Evolutionary conservation across 2,329 filamentous ascomycete genomes (phyloP).

Genomic region (Tolypocladium guangdongense): DNA sequence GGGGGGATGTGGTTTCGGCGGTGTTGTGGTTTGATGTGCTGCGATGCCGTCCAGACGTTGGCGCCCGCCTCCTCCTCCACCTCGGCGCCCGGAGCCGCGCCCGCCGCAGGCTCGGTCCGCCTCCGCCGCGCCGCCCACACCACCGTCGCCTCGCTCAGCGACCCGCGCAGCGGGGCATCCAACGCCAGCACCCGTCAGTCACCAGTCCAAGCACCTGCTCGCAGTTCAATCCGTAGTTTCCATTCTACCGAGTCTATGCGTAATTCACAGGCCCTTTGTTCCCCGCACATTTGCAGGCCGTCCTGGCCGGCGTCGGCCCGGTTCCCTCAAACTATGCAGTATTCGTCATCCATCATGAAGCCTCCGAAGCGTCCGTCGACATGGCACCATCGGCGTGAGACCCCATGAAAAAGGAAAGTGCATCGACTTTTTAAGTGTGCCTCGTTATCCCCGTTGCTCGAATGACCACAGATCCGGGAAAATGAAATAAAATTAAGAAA

Average conservation of each 20-base stretch:
- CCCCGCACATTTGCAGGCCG: conserved; percentile 7
- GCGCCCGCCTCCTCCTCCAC: conserved; percentile 14
- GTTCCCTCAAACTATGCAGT: conserved; percentile 7
- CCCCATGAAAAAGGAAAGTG: conserved; percentile 17
- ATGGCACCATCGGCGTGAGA: conserved; percentile 7
- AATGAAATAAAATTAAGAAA: conserved; percentile 12
- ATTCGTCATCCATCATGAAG: conserved; percentile 17
- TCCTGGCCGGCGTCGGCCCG: conserved; percentile 1
- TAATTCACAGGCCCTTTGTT: conserved; percentile 17
- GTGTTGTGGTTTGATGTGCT: too few relatives aligned
- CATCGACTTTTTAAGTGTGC: conserved; percentile 24
- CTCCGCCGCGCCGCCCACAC: background rate
- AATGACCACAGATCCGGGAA: conserved; percentile 19
- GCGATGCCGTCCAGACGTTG: background rate
- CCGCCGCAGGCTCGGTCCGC: too few relatives aligned
- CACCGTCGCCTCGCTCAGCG: conserved; percentile 13
- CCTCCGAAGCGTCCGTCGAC: conserved; percentile 10
- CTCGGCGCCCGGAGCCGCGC: conserved; percentile 14
- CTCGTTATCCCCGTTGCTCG: conserved; percentile 18
- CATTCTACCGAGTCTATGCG: conserved; percentile 28
- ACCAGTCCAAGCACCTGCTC: background rate
- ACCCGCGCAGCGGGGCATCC: conserved; percentile 19
- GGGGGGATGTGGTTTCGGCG: too few relatives aligned
- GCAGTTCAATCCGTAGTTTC: conserved; percentile 12
- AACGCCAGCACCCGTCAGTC: too few relatives aligned